Conservation (phyloP, 2,329 filamentous ascomycete genomes). For the Emydomyces testavorans region DNA sequence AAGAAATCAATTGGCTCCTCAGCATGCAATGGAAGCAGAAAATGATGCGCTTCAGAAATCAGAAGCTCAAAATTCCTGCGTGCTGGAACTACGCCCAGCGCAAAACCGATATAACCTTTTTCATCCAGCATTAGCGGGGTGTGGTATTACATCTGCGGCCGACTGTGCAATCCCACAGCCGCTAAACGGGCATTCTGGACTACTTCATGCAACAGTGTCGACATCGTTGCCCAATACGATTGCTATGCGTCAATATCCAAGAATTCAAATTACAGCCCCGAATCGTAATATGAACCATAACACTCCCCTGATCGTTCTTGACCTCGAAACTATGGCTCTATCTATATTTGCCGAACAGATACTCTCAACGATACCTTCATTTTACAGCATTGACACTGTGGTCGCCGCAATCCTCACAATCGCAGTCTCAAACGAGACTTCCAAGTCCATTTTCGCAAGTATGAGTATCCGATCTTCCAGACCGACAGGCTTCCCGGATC, state of each 20-base stretch:
- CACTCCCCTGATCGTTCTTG: slow-evolving; percentile 33
- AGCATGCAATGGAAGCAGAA: slow-evolving; percentile 34
- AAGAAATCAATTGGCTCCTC: slow-evolving; percentile 31
- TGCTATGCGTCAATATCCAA: slow-evolving; percentile 10
- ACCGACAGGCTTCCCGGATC: slow-evolving; percentile 10
- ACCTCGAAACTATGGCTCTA: slow-evolving; percentile 33
- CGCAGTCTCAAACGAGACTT: slow-evolving; percentile 34
- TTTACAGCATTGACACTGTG: slow-evolving; percentile 40
- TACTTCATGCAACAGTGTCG: slow-evolving; percentile 18
- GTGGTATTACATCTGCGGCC: background rate
- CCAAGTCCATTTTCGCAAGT: slow-evolving; percentile 29
- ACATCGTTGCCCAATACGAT: slow-evolving; percentile 16
- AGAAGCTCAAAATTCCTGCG: slow-evolving; percentile 37
- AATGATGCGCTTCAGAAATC: slow-evolving; percentile 35
- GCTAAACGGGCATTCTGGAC: background rate
- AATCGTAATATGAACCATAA: slow-evolving; percentile 17
- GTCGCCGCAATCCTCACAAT: slow-evolving; percentile 37
- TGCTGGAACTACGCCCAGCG: slow-evolving; percentile 34
- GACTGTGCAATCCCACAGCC: background rate
- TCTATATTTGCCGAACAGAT: slow-evolving; percentile 34
- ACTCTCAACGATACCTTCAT: slow-evolving; percentile 32
- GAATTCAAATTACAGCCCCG: slow-evolving; percentile 1
- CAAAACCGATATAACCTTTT: slow-evolving; percentile 36
- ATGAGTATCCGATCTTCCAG: slow-evolving; percentile 25
- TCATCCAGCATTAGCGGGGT: slow-evolving; percentile 31